Percentiles rank a stretch among this genome's conserved stretches.
These are phyloP conservation scores for Xylaria sp. DNA, from an alignment of 2,329 filamentous ascomycete species.

Conservation along the genomic window DNA sequence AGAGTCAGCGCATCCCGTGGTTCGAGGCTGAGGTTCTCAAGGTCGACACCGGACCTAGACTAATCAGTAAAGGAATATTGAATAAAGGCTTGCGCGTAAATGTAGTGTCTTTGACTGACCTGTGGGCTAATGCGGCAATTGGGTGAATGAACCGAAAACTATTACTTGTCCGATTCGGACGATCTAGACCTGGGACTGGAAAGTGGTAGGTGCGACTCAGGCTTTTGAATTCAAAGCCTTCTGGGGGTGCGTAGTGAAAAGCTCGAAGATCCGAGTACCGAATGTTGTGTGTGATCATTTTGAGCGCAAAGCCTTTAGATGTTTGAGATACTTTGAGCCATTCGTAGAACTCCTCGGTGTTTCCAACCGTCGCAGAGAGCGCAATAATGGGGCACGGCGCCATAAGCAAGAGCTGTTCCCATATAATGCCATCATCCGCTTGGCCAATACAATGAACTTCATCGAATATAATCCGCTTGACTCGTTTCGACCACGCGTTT, in stretches of 20 bases:
- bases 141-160: conserved; percentile 70
- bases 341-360: conserved; percentile 69
- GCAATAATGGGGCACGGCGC: conserved; percentile 80
- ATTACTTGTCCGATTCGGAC: conserved; percentile 46
- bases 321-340: conserved; percentile 72
- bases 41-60: conserved; percentile 59
- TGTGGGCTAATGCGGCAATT: conserved; percentile 65
- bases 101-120: conserved; percentile 39
- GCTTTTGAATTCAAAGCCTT: conserved; percentile 56
- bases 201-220: conserved; percentile 51
- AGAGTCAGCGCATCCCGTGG: conserved; percentile 71
- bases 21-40: conserved; percentile 72
- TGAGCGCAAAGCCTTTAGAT: conserved; percentile 65
- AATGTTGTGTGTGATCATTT: conserved; percentile 70
- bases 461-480: conserved; percentile 81
- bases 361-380: conserved; percentile 79
- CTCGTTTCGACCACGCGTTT: conserved; percentile 65
- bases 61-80: neutral
- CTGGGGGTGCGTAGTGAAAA: conserved; percentile 65
- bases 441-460: conserved; percentile 83
- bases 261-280: conserved; percentile 82
- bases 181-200: conserved; percentile 53
- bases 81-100: no score
- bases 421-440: conserved; percentile 75
- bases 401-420: conserved; percentile 77